These are phyloP conservation scores for Neurospora tetraspora DNA, from an alignment of 495 filamentous ascomycete genomes.

Conservation along the genomic window DNA sequence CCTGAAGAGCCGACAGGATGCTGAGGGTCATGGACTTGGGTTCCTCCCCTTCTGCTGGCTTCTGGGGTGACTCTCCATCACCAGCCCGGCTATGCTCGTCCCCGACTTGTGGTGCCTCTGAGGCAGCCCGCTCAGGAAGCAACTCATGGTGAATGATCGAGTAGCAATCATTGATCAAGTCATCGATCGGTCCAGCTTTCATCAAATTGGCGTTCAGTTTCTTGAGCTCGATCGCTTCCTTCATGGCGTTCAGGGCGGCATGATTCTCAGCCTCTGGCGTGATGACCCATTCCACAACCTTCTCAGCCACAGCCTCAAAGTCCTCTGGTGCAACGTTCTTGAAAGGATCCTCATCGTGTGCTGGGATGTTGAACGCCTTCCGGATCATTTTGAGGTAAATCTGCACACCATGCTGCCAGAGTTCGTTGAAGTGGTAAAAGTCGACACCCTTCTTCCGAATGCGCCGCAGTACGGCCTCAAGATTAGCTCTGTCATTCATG, in stretches of 20 bases:
- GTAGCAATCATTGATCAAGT: constrained; percentile 81
- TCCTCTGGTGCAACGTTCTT: constrained; percentile 70
- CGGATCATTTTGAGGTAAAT: constrained; percentile 71
- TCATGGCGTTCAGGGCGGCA: constrained; percentile 57
- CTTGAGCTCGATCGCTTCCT: constrained; percentile 83
- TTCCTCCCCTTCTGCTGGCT: background rate
- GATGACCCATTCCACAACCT: constrained; percentile 41
- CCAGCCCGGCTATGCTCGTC: constrained; percentile 5
- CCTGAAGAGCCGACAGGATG: constrained; percentile 33
- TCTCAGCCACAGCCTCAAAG: constrained; percentile 50
- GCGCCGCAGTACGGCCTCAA: constrained; percentile 73
- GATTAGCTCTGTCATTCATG: constrained; percentile 63
- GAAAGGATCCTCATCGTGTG: constrained; percentile 69
- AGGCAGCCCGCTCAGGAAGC: constrained; percentile 28
- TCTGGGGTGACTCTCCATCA: background rate
- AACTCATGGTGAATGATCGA: constrained; percentile 59
- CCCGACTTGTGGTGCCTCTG: constrained; percentile 11
- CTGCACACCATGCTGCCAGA: constrained; percentile 76
- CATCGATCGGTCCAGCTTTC: constrained; percentile 77
- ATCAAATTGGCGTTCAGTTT: constrained; percentile 77
- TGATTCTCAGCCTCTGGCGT: constrained; percentile 26
- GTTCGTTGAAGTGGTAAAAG: constrained; percentile 69
- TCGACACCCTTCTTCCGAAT: constrained; percentile 75
- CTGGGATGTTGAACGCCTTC: constrained; percentile 50
- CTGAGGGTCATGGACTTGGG: constrained; percentile 28